Percentiles rank a stretch among this genome's conserved stretches.
phyloP scores from a whole-genome alignment of 2,329 filamentous ascomycete species.

The Acrocalymma vagum region DNA sequence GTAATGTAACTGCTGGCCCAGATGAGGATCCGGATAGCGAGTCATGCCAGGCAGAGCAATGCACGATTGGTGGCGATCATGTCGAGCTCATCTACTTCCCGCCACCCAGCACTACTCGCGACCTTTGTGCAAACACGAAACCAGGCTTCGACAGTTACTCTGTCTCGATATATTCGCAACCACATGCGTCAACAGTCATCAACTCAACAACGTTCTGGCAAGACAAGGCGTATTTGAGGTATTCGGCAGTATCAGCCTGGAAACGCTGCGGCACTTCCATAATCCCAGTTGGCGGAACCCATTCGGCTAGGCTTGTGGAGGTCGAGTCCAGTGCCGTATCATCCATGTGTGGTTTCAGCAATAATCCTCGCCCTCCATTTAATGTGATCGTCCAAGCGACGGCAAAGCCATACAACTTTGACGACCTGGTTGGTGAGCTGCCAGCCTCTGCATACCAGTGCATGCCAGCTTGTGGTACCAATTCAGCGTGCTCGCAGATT shows the following conservation, averaged over 20 bases:
- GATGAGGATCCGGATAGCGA: no score
- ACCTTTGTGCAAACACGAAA: slow-evolving; percentile 17
- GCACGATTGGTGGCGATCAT: slow-evolving; percentile 6
- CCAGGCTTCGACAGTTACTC: slow-evolving; percentile 15
- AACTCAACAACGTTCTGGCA: slow-evolving; percentile 12
- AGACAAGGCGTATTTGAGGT: slow-evolving; percentile 15
- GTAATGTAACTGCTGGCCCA: no score
- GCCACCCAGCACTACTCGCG: slow-evolving; percentile 6
- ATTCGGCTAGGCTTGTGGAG: slow-evolving; percentile 1
- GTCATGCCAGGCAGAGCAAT: slow-evolving; percentile 1
- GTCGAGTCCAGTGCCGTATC: slow-evolving; percentile 9
- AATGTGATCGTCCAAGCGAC: slow-evolving; percentile 6
- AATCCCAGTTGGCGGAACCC: slow-evolving; percentile 3
- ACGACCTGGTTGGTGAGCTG: slow-evolving; percentile 6
- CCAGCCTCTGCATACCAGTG: slow-evolving; percentile 11
- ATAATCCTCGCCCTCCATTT: no score
- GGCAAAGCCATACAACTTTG: slow-evolving; percentile 8
- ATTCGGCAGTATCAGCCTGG: slow-evolving; percentile 12
- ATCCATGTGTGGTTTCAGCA: slow-evolving; percentile 6
- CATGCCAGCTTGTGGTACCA: not conserved
- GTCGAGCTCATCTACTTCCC: slow-evolving; percentile 15
- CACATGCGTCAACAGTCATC: slow-evolving; percentile 7
- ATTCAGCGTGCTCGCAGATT: slow-evolving; percentile 3
- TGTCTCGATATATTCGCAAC: slow-evolving; percentile 3
- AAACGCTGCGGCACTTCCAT: slow-evolving; percentile 4